Evolutionary conservation across 2,329 filamentous ascomycete species (phyloP).

Genomic region (Allantophomopsis cytisporea): DNA sequence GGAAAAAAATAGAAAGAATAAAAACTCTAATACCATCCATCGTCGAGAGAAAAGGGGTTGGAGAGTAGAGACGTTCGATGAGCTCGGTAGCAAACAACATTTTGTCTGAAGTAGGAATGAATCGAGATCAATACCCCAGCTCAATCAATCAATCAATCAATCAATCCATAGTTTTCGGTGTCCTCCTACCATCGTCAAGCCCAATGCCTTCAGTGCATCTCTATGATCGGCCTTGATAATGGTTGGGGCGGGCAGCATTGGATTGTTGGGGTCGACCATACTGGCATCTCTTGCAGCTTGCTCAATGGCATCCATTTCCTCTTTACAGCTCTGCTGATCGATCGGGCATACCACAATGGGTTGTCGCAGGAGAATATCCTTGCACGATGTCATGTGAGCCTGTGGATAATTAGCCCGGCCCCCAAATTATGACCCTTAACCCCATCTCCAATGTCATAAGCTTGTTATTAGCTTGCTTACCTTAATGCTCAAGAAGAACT

Average conservation of each 20-base stretch:
- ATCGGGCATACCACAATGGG: slow-evolving; percentile 37
- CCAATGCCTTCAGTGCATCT: slow-evolving; percentile 45
- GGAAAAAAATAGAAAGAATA: no score
- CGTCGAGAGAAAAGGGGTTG: no score
- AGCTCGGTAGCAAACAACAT: no score
- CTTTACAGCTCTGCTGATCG: slow-evolving; percentile 90
- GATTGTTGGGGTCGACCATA: slow-evolving; percentile 77
- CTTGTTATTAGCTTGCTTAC: slow-evolving; percentile 31
- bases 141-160: slow-evolving; percentile 22
- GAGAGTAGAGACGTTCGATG: no score
- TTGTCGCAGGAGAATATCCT: slow-evolving; percentile 3
- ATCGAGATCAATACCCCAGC: neutral
- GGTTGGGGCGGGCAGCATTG: slow-evolving; percentile 75
- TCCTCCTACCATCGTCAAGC: slow-evolving; percentile 47
- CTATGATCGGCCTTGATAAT: slow-evolving; percentile 72
- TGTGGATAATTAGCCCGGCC: slow-evolving; percentile 21
- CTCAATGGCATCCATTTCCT: slow-evolving; percentile 97
- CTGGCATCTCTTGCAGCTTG: slow-evolving; percentile 89
- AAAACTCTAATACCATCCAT: no score
- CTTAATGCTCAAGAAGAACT: slow-evolving; percentile 92
- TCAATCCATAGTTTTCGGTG: slow-evolving; percentile 55
- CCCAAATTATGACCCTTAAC: slow-evolving; percentile 4
- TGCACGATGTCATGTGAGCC: slow-evolving; percentile 65
- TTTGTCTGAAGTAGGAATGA: no score
- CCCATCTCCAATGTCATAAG: neutral